Evolutionary conservation across 1,284 basidiomycete genomes (phyloP), one percentile per base, ranked within the genome.

Genomic region (Cryptococcus sp.): DNA sequence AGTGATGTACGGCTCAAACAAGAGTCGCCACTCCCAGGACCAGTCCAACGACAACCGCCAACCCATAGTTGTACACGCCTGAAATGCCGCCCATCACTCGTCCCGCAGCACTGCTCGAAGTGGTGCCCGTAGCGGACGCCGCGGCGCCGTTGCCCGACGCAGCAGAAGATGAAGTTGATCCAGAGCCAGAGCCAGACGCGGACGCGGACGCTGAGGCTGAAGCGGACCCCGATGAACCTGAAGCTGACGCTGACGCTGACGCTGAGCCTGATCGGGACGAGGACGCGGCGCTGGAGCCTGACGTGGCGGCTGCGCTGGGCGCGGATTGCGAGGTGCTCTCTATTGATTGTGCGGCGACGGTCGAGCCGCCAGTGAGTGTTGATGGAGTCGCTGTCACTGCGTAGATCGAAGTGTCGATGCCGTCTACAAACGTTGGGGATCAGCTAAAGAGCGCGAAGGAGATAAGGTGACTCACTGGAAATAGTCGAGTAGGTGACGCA

Each of bases 401-500:
- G 61, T 66, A 70, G 64, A 74, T 65, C 57, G 55, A 55, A 17
- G 69, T 65, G 69, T 74, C 64, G 56, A 75, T 62, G 23, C 73
- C 73, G 71, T 75, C 60, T 62, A 52, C n/a, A 25, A 15, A 11
- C 20, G 42, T 46, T 7, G 22, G 35, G 3, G 17, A 15, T 17
- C 20, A 45, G 13, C 16, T n/a, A 15, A 22, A 20, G 13, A 15
- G 15, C 23, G 40, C n/a, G n/a, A 39, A 41, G 49, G 20, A 22
- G 25, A 23, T n/a, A 20, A 15, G 16, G 16, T 7, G 23, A 59
- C 60, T 41, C 25, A 59, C 59, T 76, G 31, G 72, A 69, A 67
- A 78, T 70, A 61, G 76, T 73, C 20, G 74, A 68, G 74, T 77
- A 79, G 59, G 74, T 75, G 50, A 68, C 49, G 61, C 78, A 80